These are phyloP conservation scores for Melaleuca quinquenervia DNA, from an alignment of 345 rosid species.

Conservation along the genomic window DNA sequence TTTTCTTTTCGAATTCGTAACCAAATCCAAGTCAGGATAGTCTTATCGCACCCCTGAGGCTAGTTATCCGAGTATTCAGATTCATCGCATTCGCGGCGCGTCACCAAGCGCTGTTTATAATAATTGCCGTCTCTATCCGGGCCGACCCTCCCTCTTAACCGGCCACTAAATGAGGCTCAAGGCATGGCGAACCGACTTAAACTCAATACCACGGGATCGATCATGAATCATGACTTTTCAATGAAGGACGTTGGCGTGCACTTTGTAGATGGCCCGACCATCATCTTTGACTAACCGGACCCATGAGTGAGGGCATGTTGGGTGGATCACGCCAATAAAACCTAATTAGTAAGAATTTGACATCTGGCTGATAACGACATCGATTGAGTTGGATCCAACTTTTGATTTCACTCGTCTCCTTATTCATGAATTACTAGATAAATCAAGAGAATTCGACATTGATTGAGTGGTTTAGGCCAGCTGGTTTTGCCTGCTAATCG, in stretches of 20 bases:
- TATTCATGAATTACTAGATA: not conserved
- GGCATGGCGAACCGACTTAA: not conserved
- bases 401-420: not conserved
- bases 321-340: not conserved
- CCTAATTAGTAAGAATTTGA: not conserved
- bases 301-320: not conserved
- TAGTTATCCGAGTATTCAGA: not conserved
- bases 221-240: not conserved
- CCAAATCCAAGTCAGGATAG: not conserved
- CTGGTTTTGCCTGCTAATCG: not conserved
- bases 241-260: not conserved
- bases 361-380: not conserved
- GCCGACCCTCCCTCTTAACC: not conserved
- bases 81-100: not conserved
- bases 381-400: not conserved
- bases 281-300: not conserved
- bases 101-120: not conserved
- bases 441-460: not conserved
- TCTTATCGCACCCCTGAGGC: not conserved
- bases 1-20: not conserved
- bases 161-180: no score
- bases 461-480: not conserved
- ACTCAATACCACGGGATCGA: not conserved
- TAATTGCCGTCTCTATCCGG: not conserved
- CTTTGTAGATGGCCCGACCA: not conserved